A percentile compares a stretch with the other conserved stretches of the same genome.
phyloP scores from a whole-genome alignment of 148 eudicot genomes.

The Nepenthes mirabilis region DNA sequence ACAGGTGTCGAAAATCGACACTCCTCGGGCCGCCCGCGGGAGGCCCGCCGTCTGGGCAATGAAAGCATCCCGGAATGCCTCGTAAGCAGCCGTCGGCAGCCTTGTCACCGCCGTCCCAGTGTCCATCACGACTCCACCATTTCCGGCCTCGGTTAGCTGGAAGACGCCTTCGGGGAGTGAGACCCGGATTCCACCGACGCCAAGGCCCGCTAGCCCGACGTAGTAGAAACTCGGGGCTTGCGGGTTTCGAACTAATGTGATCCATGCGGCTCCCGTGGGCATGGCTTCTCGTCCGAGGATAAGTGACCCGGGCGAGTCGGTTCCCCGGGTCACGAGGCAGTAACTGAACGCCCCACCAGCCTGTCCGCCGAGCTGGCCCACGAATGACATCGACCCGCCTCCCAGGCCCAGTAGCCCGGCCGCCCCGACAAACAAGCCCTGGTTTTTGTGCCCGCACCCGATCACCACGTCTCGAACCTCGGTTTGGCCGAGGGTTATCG shows the following conservation, averaged over 20 bases:
- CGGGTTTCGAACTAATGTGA: constrained; percentile 45
- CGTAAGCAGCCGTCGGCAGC: constrained; percentile 54
- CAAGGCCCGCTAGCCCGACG: constrained; percentile 57
- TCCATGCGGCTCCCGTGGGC: constrained; percentile 91
- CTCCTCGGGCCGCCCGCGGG: constrained; percentile 30
- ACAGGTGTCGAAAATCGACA: constrained; percentile 80
- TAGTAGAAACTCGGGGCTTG: constrained; percentile 66
- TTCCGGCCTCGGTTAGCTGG: constrained; percentile 26
- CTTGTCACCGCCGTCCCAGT: constrained; percentile 85
- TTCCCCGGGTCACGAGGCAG: constrained; percentile 66
- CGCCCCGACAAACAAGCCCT: constrained; percentile 82
- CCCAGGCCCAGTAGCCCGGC: constrained; percentile 83
- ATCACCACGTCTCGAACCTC: constrained; percentile 49
- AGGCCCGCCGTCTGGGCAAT: constrained; percentile 39
- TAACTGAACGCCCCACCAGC: constrained; percentile 73
- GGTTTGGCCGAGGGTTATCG: constrained; percentile 48
- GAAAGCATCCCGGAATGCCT: constrained; percentile 43
- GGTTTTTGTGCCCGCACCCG: constrained; percentile 83
- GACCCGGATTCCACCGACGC: constrained; percentile 60
- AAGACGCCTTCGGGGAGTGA: constrained; percentile 45
- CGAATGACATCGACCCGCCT: constrained; percentile 76
- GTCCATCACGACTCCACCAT: constrained; percentile 84
- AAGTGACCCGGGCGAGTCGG: constrained; percentile 49
- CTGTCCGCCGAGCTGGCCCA: constrained; percentile 79
- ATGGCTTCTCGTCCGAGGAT: constrained; percentile 55